phyloP scores from a whole-genome alignment of 1,139 yeast genomes.

The Taphrina wiesneri region DNA sequence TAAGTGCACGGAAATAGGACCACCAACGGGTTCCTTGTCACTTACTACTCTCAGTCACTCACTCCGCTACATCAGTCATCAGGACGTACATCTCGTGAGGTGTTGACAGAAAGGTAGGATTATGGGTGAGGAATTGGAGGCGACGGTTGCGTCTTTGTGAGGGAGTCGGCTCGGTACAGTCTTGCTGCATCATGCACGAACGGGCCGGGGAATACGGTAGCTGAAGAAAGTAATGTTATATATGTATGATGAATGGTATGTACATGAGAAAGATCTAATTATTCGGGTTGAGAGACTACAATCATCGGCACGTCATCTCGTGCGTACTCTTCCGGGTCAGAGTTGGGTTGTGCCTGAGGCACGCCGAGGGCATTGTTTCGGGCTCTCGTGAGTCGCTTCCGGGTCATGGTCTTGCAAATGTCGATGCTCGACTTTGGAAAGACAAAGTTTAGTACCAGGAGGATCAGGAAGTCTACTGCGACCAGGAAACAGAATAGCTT shows the following conservation, averaged over 20 bases:
- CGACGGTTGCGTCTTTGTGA: neutral
- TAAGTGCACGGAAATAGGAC: conserved; percentile 7
- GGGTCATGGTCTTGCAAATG: conserved; percentile 38
- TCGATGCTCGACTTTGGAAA: conserved; percentile 73
- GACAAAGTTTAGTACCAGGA: conserved; percentile 63
- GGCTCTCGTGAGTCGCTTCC: conserved; percentile 1
- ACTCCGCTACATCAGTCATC: too few relatives aligned
- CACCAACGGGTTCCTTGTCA: conserved; percentile 5
- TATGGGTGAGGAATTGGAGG: conserved; percentile 6
- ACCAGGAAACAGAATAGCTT: conserved; percentile 74
- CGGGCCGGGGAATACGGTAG: too few relatives aligned
- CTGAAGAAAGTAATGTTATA: too few relatives aligned
- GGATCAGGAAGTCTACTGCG: conserved; percentile 72
- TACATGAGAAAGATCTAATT: neutral
- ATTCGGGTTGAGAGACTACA: neutral
- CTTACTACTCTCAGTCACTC: neutral
- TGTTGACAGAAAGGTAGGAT: neutral
- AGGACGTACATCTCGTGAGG: too few relatives aligned
- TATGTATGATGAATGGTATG: neutral
- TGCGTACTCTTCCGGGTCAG: conserved; percentile 4
- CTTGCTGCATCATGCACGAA: neutral
- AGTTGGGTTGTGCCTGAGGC: neutral
- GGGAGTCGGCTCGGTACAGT: neutral
- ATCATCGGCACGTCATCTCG: neutral
- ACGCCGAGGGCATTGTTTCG: neutral